These are phyloP conservation scores for Tulasnella sp. DNA, from an alignment of 768 basidiomycete species.

Conservation along the genomic window DNA sequence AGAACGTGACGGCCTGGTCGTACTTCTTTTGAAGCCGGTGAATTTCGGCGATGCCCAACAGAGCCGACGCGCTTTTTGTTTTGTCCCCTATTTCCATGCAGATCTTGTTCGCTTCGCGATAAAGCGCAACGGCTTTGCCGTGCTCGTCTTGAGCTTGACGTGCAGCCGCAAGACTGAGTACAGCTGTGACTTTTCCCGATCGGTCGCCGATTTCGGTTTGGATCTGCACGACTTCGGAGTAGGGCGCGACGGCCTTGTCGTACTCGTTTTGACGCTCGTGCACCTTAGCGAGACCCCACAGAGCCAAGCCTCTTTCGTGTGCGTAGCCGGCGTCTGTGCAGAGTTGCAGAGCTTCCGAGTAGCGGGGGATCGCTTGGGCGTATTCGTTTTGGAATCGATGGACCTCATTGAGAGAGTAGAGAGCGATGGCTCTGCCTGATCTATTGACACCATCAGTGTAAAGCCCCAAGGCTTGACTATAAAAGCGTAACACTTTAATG, in stretches of 20 bases:
- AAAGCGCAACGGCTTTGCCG: too few species aligned
- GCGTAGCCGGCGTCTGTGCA: background rate
- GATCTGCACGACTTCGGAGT: too few species aligned
- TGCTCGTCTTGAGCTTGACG: too few species aligned
- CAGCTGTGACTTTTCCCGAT: too few species aligned
- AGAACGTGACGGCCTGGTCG: background rate
- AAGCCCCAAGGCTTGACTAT: background rate
- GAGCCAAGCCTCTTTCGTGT: background rate
- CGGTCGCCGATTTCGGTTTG: too few species aligned
- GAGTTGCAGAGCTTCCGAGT: background rate
- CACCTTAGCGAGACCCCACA: background rate
- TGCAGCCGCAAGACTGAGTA: too few species aligned
- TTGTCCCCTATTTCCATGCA: too few species aligned
- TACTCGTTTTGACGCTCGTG: too few species aligned
- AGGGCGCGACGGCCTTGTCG: too few species aligned
- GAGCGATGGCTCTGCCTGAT: background rate
- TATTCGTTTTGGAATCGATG: background rate
- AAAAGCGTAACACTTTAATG: background rate
- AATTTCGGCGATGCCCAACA: background rate
- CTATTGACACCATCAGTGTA: background rate
- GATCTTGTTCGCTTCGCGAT: too few species aligned
- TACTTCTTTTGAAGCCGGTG: background rate
- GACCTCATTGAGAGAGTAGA: background rate
- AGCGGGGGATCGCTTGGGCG: background rate
- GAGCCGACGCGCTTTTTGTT: too few species aligned